Evolutionary conservation across 192 early-diverging fungal species (phyloP).

Genomic region (Entophlyctis luteolus): DNA sequence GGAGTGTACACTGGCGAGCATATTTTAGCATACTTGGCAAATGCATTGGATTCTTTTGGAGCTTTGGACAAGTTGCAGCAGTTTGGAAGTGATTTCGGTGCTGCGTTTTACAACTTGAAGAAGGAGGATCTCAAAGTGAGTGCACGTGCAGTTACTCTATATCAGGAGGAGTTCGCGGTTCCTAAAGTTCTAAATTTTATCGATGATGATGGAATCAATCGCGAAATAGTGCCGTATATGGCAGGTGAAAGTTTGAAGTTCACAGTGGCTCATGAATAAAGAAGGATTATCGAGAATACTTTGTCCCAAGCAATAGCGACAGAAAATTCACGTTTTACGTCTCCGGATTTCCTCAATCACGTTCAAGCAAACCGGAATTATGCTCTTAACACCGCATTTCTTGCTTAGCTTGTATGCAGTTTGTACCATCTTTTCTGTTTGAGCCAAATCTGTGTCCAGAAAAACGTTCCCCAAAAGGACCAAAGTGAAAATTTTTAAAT

Average conservation of each 20-base stretch:
- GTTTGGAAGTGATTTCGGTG: constrained; percentile 84
- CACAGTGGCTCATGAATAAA: too few species aligned
- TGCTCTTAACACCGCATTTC: constrained; percentile 5
- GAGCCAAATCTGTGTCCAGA: constrained; percentile 9
- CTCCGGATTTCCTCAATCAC: constrained; percentile 10
- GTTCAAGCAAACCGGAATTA: constrained; percentile 2
- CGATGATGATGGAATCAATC: constrained; percentile 45
- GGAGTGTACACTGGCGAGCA: constrained; percentile 92
- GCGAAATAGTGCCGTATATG: constrained; percentile 79
- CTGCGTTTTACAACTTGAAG: constrained; percentile 77
- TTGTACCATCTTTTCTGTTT: constrained; percentile 21
- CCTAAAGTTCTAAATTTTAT: constrained; percentile 51
- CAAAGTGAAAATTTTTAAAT: constrained; percentile 13
- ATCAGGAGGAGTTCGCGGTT: constrained; percentile 38
- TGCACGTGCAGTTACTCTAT: constrained; percentile 36
- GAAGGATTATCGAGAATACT: too few species aligned
- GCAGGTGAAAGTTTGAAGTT: constrained; percentile 54
- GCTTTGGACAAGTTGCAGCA: constrained; percentile 73
- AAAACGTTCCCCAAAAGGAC: constrained; percentile 13
- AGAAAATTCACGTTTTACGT: too few species aligned
- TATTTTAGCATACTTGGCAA: constrained; percentile 79
- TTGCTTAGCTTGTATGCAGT: constrained; percentile 22
- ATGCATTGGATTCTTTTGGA: constrained; percentile 81
- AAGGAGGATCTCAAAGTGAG: constrained; percentile 8
- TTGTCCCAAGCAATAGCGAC: not conserved